These are phyloP conservation scores for Candida alai DNA, from an alignment of 805 yeast species.

Conservation along the genomic window DNA sequence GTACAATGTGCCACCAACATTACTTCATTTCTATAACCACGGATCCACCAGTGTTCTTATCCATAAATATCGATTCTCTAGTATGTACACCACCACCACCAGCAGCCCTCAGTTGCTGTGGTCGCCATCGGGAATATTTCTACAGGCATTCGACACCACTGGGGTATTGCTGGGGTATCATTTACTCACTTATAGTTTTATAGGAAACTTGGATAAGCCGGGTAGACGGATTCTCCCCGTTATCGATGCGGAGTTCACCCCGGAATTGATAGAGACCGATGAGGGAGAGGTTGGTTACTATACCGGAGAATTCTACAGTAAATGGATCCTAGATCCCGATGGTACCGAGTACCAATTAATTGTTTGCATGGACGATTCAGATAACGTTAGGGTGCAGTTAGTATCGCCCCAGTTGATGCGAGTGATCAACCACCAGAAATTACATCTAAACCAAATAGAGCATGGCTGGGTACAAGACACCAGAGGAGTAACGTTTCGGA, in stretches of 20 bases:
- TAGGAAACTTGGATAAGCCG: not conserved
- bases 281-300: no score
- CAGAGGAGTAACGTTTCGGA: not conserved
- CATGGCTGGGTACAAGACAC: conserved; percentile 4
- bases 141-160: conserved; percentile 20
- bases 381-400: not conserved
- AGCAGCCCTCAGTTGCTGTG: conserved; percentile 24
- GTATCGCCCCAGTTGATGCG: not conserved
- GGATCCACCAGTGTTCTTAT: conserved; percentile 29
- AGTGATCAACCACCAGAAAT: not conserved
- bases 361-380: not conserved
- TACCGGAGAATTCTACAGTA: no score
- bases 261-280: no score
- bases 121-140: conserved; percentile 35
- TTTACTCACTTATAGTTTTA: conserved; percentile 11
- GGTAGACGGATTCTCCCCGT: not conserved
- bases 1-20: conserved; percentile 16
- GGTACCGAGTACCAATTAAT: conserved; percentile 1
- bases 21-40: conserved; percentile 28
- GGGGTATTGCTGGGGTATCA: conserved; percentile 26
- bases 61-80: conserved; percentile 13
- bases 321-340: no score
- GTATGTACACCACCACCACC: conserved; percentile 9
- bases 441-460: not conserved
- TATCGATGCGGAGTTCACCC: conserved; percentile 1